Evolutionary conservation across 2,329 filamentous ascomycete genomes (phyloP).

Genomic region (Penicillium hordei): DNA sequence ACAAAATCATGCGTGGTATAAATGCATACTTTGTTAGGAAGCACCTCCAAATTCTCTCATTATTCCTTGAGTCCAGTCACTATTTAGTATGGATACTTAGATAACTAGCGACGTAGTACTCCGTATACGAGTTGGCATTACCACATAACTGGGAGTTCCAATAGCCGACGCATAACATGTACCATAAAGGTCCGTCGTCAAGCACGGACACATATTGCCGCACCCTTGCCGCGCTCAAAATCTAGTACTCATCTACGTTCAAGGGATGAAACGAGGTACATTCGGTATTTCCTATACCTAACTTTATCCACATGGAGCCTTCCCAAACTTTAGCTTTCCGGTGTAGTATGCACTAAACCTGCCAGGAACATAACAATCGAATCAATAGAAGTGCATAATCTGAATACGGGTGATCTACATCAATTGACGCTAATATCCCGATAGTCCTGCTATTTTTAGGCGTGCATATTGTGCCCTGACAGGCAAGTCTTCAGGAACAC

Average conservation of each 20-base stretch:
- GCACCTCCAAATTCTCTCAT: background rate
- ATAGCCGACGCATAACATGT: background rate
- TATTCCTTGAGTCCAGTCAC: background rate
- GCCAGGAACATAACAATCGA: background rate
- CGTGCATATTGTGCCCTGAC: background rate
- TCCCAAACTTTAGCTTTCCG: background rate
- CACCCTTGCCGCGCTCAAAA: background rate
- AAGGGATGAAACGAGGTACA: background rate
- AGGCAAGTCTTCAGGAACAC: slow-evolving; percentile 4
- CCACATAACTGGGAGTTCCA: background rate
- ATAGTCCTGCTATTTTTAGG: slow-evolving; percentile 8
- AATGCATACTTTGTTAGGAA: background rate
- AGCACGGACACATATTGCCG: background rate
- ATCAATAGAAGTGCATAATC: background rate
- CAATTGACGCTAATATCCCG: background rate
- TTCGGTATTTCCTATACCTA: background rate
- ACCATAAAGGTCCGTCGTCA: background rate
- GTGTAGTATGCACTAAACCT: background rate
- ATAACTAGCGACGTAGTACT: background rate
- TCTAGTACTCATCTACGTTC: too few species aligned
- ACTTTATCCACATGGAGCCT: background rate
- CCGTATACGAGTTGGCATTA: background rate
- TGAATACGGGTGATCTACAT: slow-evolving; percentile 6
- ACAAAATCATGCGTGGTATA: background rate
- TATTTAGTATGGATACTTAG: background rate